Conservation (phyloP, 768 basidiomycete genomes). For the Termitomyces sp. region DNA sequence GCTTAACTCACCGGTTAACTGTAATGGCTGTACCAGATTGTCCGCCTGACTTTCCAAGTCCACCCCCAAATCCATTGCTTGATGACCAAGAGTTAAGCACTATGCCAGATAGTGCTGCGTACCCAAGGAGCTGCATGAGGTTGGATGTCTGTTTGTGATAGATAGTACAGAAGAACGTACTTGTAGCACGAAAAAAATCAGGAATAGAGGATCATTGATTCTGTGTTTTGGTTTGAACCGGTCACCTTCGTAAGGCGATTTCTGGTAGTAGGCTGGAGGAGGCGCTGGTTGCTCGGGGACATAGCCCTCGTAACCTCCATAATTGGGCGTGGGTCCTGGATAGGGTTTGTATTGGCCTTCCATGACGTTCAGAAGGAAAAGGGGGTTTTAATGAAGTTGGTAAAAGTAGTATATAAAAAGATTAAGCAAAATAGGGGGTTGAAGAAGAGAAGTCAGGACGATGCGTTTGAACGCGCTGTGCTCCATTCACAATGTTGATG, state of each 20-base stretch:
- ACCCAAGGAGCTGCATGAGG: constrained; percentile 55
- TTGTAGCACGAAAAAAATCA: constrained; percentile 68
- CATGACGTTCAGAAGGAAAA: neutral
- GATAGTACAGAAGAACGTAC: constrained; percentile 25
- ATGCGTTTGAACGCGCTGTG: neutral
- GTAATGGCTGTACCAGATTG: constrained; percentile 56
- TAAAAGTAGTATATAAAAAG: neutral
- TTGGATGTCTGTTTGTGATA: neutral
- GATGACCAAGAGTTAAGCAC: constrained; percentile 58
- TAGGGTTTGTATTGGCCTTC: constrained; percentile 21
- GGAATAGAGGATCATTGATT: constrained; percentile 68
- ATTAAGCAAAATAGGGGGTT: neutral
- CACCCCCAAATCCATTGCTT: constrained; percentile 66
- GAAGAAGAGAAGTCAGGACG: neutral
- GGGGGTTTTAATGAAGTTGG: neutral
- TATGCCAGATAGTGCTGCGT: constrained; percentile 61
- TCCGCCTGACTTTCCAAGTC: constrained; percentile 55
- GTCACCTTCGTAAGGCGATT: constrained; percentile 55
- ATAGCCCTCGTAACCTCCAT: constrained; percentile 23
- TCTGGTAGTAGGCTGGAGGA: constrained; percentile 28
- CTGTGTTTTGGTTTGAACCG: constrained; percentile 64
- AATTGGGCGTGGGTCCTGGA: constrained; percentile 36
- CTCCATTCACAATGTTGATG: neutral
- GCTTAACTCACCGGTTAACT: constrained; percentile 51
- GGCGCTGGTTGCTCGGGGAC: constrained; percentile 17